Base-by-base conservation (phyloP, 1,284 basidiomycete species). In the Exsudoporus floridanus region DNA sequence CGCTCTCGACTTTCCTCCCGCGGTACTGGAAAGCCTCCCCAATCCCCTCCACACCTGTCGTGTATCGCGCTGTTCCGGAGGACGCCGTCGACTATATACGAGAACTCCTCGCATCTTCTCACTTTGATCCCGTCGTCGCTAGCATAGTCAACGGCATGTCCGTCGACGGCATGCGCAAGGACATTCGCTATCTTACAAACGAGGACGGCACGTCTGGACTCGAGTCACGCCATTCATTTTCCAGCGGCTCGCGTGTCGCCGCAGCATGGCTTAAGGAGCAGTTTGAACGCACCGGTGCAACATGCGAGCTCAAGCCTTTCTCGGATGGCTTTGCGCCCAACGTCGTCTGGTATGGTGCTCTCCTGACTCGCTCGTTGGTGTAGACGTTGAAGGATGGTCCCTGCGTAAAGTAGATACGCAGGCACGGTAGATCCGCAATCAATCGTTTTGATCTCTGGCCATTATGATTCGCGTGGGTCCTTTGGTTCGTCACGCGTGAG, bases 381-480 rank as follows among this genome's bases (percentile, higher is more conserved):
- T n/a, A 27, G 25, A 38, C 27, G 42, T n/a, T 34, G 28, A 42
- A 23, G 16, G 2, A 14, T n/a, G 42, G 9, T 37, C 37, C 16
- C 21, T 30, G 44, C 1, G 5, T 57, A 40, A 54, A 88, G 86
- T 62, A 76, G 76, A 40, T 90, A 87, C 61, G 39, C 73, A 7
- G 70, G 82, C 2, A 70, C 74, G 16, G 73, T 33, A 12, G 59
- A 64, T 39, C 7, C 72, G 34, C 70, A 81, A 35, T 82, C 79
- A 57, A 87, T 77, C 34, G 81, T 90, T 25, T 76, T 94, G 43
- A 73, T 94, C 45, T 87, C 86, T 51, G 90, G 83, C 2, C 92
- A 94, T 70, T 93, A 92, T 66, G 92, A 94, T 66, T 90, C 86
- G 45, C 84, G 92, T 31, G 92, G 92, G 12, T 87, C 86, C 2